Evolutionary conservation across 2,329 filamentous ascomycete genomes (phyloP).

Genomic region (Sarocladium brachiariae): DNA sequence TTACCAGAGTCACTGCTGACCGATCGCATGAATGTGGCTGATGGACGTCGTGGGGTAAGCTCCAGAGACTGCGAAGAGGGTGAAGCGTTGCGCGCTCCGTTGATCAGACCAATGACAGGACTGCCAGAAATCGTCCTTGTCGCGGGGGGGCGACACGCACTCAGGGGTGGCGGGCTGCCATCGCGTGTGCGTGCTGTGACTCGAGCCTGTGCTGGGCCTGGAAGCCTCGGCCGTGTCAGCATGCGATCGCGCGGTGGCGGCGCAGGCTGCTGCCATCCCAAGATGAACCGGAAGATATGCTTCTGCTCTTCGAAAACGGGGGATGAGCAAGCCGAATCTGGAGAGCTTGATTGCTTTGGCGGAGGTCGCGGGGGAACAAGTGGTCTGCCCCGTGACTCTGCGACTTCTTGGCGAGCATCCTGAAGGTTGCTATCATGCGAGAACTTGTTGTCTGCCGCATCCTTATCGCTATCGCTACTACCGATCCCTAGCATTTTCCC

Average conservation of each 20-base stretch:
- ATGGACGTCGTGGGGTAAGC: constrained; percentile 17
- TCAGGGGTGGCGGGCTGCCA: constrained; percentile 30
- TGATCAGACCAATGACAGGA: constrained; percentile 38
- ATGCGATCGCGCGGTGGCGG: constrained; percentile 53
- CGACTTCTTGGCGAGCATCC: constrained; percentile 41
- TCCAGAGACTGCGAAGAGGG: constrained; percentile 27
- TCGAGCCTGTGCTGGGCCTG: constrained; percentile 60
- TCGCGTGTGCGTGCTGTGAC: constrained; percentile 37
- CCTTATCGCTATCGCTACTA: constrained; percentile 15
- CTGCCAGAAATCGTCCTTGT: constrained; percentile 43
- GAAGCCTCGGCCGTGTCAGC: constrained; percentile 62
- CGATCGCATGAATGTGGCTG: constrained; percentile 15
- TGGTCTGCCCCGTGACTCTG: constrained; percentile 32
- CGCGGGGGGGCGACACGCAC: constrained; percentile 32
- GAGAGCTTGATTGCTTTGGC: constrained; percentile 24
- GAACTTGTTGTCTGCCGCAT: constrained; percentile 14
- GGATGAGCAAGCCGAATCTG: constrained; percentile 47
- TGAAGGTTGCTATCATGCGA: constrained; percentile 42
- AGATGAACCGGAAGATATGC: constrained; percentile 68
- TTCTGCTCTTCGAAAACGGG: constrained; percentile 48
- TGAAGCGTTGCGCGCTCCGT: constrained; percentile 44
- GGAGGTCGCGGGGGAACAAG: constrained; percentile 17
- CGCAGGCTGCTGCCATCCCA: constrained; percentile 56
- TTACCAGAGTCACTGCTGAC: constrained; percentile 10
- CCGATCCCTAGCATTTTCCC: constrained; percentile 51